Percentiles rank a stretch among this genome's conserved stretches.
phyloP scores from a whole-genome alignment of 2,329 filamentous ascomycete species.

The Coleophoma eucalyptorum region DNA sequence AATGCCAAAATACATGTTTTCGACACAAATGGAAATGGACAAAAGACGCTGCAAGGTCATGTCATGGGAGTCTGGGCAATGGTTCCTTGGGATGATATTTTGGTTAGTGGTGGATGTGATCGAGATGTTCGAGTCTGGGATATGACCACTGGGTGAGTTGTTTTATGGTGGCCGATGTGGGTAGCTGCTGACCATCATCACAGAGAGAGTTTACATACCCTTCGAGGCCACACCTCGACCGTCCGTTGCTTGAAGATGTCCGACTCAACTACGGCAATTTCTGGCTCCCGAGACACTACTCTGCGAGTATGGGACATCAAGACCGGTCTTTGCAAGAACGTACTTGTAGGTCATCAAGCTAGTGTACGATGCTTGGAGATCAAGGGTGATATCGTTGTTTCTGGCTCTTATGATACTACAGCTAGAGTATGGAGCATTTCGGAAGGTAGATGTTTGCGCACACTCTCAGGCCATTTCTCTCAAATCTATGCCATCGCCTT shows the following conservation, averaged over 20 bases:
- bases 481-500: constrained; percentile 99
- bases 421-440: constrained; percentile 98
- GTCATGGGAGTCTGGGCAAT: constrained; percentile 99
- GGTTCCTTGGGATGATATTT: constrained; percentile 93
- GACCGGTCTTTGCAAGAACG: constrained; percentile 83
- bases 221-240: constrained; percentile 94
- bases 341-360: constrained; percentile 90
- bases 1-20: constrained; percentile 99
- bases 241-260: constrained; percentile 98
- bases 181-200: constrained; percentile 21
- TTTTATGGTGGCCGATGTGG: not conserved
- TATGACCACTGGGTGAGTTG: constrained; percentile 77
- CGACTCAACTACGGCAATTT: constrained; percentile 89
- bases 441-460: constrained; percentile 87
- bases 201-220: constrained; percentile 72
- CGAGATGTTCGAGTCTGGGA: constrained; percentile 97
- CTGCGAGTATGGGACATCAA: constrained; percentile 92
- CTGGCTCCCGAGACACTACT: constrained; percentile 91
- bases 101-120: constrained; percentile 96
- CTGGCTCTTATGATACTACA: constrained; percentile 95
- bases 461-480: constrained; percentile 90
- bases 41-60: constrained; percentile 88
- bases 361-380: constrained; percentile 95
- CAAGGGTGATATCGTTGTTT: constrained; percentile 95
- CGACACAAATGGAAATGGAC: constrained; percentile 81